Base-by-base conservation (phyloP, 306 rosid species). In the Vigna unguiculata region DNA sequence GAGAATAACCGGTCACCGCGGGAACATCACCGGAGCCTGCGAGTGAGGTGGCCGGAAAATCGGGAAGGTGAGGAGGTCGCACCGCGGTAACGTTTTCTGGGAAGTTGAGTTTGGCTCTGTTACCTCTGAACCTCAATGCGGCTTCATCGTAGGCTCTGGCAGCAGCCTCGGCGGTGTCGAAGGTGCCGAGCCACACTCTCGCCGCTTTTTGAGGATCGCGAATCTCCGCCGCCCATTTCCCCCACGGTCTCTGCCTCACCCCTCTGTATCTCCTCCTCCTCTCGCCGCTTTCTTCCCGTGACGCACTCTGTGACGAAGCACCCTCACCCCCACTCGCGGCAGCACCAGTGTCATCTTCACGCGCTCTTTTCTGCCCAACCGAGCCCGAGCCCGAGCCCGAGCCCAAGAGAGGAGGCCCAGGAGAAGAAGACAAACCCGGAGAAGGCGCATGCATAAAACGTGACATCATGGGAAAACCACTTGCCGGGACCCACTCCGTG, bases 141-240 rank as follows among this genome's bases (percentile, higher is more conserved):
- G 99, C 99, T 32, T 88, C 97, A 30, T 95, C 99, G 76, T 95
- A 95, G 11, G 99, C 99, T 66, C 91, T 71, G 5, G 99, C 99
- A 4, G 99, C 97, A 3, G 92, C 99, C 64, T 92, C 97, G 2
- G 99, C 99, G 0, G 97, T 95, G 34, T 95, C 97, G 73, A 95
- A 95, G 0, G 98, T 95, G 1, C 98, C 98, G 3, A 95, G 97
- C 98, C 98, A 95, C 9, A 95, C 98, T 48, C 98, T 83, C 0
- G 98, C 97, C 5, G 98, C 98, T 84, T 90, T 95, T 75, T 92
- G 97, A 0, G 98, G 98, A 51, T 95, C 98, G 0, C 98, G 93
- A 64, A 95, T 95, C 73, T 95, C 98, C 2, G 98, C 98, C 14
- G 98, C 98, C 98, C 98, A 95, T 79, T 95, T 95, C 0, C 98